phyloP scores from a whole-genome alignment of 2,329 filamentous ascomycete genomes.

The Capronia coronata region DNA sequence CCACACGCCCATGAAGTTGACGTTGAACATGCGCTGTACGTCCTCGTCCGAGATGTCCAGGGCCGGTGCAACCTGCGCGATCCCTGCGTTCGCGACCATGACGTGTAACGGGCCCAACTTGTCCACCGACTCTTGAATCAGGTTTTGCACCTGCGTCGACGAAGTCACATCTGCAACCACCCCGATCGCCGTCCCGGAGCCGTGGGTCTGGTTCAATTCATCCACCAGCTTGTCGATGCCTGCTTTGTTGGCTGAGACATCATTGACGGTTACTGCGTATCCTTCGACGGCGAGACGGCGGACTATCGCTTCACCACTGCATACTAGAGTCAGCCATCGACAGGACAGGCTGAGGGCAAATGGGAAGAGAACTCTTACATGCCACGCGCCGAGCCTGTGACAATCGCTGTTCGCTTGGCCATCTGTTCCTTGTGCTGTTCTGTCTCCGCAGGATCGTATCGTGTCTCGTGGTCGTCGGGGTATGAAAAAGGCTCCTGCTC shows the following conservation, averaged over 20 bases:
- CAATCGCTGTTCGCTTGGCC: conserved; percentile 33
- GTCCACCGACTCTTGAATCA: conserved; percentile 49
- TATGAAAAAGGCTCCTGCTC: no score
- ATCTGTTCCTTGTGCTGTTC: conserved; percentile 1
- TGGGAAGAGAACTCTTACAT: conserved; percentile 31
- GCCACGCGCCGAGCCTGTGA: conserved; percentile 38
- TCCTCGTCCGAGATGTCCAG: conserved; percentile 54
- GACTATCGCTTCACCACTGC: conserved; percentile 39
- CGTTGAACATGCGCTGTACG: conserved; percentile 53
- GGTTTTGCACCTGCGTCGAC: conserved; percentile 45
- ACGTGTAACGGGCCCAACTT: conserved; percentile 47
- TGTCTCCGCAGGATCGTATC: neutral
- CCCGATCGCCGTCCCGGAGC: conserved; percentile 40
- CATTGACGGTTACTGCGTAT: conserved; percentile 61
- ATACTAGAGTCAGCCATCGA: neutral
- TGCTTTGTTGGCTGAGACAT: conserved; percentile 49
- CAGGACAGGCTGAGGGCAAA: neutral
- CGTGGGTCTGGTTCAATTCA: conserved; percentile 26
- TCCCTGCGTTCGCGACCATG: conserved; percentile 58
- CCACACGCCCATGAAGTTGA: conserved; percentile 59
- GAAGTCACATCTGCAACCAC: conserved; percentile 58
- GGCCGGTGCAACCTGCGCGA: conserved; percentile 51
- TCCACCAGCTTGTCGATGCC: conserved; percentile 45
- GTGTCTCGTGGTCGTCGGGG: no score
- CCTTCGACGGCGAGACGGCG: conserved; percentile 58